Percentiles rank a stretch among this genome's conserved stretches.
Evolutionary conservation across 805 yeast species (phyloP).

Genomic region (Candida gorgasii): DNA sequence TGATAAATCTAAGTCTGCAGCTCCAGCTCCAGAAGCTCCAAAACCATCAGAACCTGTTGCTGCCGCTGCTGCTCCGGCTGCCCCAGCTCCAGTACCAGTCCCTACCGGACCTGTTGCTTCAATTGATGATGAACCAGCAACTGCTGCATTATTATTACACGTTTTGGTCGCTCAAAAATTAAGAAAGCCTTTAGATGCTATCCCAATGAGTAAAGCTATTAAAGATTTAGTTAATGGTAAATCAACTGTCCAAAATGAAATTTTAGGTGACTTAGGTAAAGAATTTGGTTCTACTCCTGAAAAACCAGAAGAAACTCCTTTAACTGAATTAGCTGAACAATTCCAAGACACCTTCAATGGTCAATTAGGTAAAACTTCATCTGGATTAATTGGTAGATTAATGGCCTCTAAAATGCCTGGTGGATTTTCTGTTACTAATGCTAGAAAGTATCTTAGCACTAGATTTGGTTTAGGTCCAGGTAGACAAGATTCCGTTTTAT

Average conservation of each 20-base stretch:
- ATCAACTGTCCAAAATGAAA: constrained; percentile 98
- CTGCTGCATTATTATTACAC: constrained; percentile 79
- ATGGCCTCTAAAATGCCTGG: constrained; percentile 99
- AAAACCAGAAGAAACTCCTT: constrained; percentile 97
- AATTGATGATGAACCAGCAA: constrained; percentile 86
- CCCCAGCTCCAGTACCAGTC: constrained; percentile 63
- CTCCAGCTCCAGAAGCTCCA: constrained; percentile 29
- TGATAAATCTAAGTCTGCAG: constrained; percentile 9
- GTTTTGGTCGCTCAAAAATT: constrained; percentile 93
- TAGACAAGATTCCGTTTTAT: constrained; percentile 88
- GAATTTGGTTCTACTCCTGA: constrained; percentile 98
- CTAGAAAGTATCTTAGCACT: constrained; percentile 88
- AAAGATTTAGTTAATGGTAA: constrained; percentile 98
- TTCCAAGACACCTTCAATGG: constrained; percentile 92
- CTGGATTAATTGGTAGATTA: constrained; percentile 84
- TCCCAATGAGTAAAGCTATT: constrained; percentile 89
- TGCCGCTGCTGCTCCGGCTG: constrained; percentile 57
- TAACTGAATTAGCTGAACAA: constrained; percentile 91
- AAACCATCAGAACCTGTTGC: constrained; percentile 52
- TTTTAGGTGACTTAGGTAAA: constrained; percentile 96
- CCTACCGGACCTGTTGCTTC: constrained; percentile 80
- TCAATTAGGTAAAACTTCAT: constrained; percentile 88
- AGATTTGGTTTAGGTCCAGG: constrained; percentile 93
- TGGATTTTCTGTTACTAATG: constrained; percentile 90
- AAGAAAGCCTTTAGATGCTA: constrained; percentile 83